phyloP scores from a whole-genome alignment of 2,329 filamentous ascomycete species.

The Rutstroemia sp. region DNA sequence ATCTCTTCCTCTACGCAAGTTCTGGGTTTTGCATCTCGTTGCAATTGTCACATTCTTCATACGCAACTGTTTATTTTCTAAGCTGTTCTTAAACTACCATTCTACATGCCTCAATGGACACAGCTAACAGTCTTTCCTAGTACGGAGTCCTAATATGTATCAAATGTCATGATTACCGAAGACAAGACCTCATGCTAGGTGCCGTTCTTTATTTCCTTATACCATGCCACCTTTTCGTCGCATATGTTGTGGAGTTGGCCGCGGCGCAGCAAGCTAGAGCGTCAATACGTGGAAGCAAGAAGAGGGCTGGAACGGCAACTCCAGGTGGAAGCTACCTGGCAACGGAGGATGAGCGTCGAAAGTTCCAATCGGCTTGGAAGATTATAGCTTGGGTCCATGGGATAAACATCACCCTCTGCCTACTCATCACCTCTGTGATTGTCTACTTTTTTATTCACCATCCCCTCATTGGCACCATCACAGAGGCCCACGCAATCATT shows the following conservation, averaged over 20 bases:
- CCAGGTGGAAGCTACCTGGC: slow-evolving; percentile 28
- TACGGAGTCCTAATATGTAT: slow-evolving; percentile 94
- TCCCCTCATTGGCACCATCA: slow-evolving; percentile 84
- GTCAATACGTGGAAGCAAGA: slow-evolving; percentile 50
- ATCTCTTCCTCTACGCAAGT: neutral
- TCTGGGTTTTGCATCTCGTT: too few species aligned
- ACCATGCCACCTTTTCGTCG: slow-evolving; percentile 82
- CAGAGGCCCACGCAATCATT: slow-evolving; percentile 85
- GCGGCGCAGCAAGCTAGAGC: slow-evolving; percentile 73
- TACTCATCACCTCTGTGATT: slow-evolving; percentile 72
- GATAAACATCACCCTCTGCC: slow-evolving; percentile 74
- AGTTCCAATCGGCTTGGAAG: slow-evolving; percentile 71
- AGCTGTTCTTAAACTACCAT: too few species aligned
- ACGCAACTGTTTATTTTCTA: too few species aligned
- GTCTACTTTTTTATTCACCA: slow-evolving; percentile 92
- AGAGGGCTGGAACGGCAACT: slow-evolving; percentile 27
- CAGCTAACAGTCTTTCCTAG: slow-evolving; percentile 30
- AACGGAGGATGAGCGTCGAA: slow-evolving; percentile 42
- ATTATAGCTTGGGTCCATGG: slow-evolving; percentile 74
- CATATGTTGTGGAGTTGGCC: slow-evolving; percentile 79
- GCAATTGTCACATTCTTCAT: too few species aligned
- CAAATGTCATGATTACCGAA: slow-evolving; percentile 78
- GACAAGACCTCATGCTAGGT: slow-evolving; percentile 69
- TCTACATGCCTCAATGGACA: neutral
- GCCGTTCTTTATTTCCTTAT: slow-evolving; percentile 77